A percentile compares a stretch with the other conserved stretches of the same genome.
These are phyloP conservation scores for Middelhovenomyces tepae DNA, from an alignment of 805 yeast genomes.

Conservation along the genomic window DNA sequence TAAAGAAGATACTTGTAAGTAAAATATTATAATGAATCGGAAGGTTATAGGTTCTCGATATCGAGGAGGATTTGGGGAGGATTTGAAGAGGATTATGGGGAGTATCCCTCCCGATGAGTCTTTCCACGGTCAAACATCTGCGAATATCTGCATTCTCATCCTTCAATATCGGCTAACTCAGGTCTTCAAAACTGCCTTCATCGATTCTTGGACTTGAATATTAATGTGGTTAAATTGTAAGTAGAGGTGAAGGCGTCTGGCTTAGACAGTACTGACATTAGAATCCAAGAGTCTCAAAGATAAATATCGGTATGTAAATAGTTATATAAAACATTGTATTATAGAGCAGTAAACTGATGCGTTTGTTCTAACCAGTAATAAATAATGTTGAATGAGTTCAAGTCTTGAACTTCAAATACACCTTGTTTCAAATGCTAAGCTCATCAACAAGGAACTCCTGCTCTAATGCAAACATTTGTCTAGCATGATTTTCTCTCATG, in stretches of 20 bases:
- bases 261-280: constrained; percentile 5
- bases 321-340: no score
- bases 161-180: constrained; percentile 5
- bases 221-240: constrained; percentile 60
- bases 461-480: no score
- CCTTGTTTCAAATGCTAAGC: no score
- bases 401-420: no score
- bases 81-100: background rate
- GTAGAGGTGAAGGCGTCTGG: constrained; percentile 7
- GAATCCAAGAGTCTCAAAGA: constrained; percentile 17
- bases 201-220: constrained; percentile 80
- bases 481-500: no score
- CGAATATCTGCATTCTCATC: background rate
- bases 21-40: background rate
- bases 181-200: constrained; percentile 66
- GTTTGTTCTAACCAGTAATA: no score
- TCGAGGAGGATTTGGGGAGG: background rate
- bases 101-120: background rate
- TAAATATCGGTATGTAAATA: no score
- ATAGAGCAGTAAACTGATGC: no score
- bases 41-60: no score
- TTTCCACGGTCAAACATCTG: background rate
- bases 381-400: no score
- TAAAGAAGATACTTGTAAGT: constrained; percentile 56
- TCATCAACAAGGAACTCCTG: no score